phyloP scores from a whole-genome alignment of 768 basidiomycete species.

The Leccinum arenicola region DNA sequence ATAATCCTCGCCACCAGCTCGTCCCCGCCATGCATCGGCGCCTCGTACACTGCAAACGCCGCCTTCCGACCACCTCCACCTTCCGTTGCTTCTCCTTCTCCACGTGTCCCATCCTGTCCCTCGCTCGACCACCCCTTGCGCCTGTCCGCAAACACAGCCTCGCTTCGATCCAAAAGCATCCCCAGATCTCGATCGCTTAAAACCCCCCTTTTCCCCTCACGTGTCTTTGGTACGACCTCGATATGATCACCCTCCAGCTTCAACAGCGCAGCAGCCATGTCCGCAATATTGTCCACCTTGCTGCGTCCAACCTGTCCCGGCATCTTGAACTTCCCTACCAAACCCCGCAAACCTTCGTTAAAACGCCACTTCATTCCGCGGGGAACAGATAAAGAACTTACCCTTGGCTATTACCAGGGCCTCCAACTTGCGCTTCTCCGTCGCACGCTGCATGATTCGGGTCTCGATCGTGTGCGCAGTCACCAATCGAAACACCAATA shows the following conservation, averaged over 20 bases:
- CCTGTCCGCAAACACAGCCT: slow-evolving; percentile 68
- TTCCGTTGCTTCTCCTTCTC: slow-evolving; percentile 5
- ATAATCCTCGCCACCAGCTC: slow-evolving; percentile 70
- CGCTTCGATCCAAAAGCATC: slow-evolving; percentile 74
- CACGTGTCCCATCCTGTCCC: neutral
- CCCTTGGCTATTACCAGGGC: slow-evolving; percentile 94
- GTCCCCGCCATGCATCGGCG: slow-evolving; percentile 58
- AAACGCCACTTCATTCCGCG: neutral
- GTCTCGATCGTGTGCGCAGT: slow-evolving; percentile 89
- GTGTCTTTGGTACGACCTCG: slow-evolving; percentile 72
- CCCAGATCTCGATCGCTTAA: slow-evolving; percentile 82
- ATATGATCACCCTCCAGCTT: slow-evolving; percentile 87
- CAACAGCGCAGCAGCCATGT: slow-evolving; percentile 77
- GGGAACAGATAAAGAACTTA: slow-evolving; percentile 20
- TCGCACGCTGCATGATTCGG: slow-evolving; percentile 84
- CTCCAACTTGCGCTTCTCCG: slow-evolving; percentile 87
- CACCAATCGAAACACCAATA: slow-evolving; percentile 85
- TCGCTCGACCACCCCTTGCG: slow-evolving; percentile 71
- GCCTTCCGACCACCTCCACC: slow-evolving; percentile 33
- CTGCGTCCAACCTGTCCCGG: slow-evolving; percentile 54
- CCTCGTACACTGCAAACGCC: slow-evolving; percentile 78
- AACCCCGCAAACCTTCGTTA: neutral
- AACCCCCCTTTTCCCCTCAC: slow-evolving; percentile 63
- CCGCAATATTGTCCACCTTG: slow-evolving; percentile 67
- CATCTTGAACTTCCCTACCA: slow-evolving; percentile 76